Evolutionary conservation across 441 rosid species (phyloP), one percentile per base, ranked within the genome.

Genomic region (Gossypium schwendimanii): DNA sequence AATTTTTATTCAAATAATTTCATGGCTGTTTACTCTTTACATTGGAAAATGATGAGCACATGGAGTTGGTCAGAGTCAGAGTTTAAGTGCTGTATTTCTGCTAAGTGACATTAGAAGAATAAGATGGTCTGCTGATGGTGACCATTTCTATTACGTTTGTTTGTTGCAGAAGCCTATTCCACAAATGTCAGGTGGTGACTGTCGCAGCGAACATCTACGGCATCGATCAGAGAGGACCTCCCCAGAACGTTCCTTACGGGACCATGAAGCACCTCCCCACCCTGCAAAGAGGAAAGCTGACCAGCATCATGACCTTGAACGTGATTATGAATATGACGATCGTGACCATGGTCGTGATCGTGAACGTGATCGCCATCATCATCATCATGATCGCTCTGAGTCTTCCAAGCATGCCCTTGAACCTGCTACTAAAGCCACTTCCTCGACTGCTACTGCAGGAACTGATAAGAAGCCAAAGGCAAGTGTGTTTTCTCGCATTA

Each of bases 401-500:
- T 75, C 84, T 6, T 70, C 83, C 2, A 86, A 84, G 75, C 77
- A 84, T 4, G 69, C 26, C n/a, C 26, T 28, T 12, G 72, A 52
- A 15, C 12, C 77, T 0, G 21, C 81, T 0, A 21, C 81, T 3
- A 77, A 81, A 20, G 74, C 88, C 5, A 44, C 87, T 0, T 76
- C 87, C 1, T 80, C 78, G 0, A 77, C 76, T 0, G 47, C 79
- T 1, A 69, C 75, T 1, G 63, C 85, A 0, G 87, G 82, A 2
- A 73, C 76, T 0, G 96, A 86, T 3, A 76, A 84, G 63, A 85
- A 80, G 79, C 75, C 74, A 0, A 93, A 93, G 77, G 76, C 81
- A 0, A 96, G 97, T 15, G 97, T 93, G 18, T 96, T 96, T 87
- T 93, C 97, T 64, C 91, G 98, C 77, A 93, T 96, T 58, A 89